These are phyloP conservation scores for Globisporangium mamillatum DNA, from an alignment of 352 stramenopile species.

Conservation along the genomic window DNA sequence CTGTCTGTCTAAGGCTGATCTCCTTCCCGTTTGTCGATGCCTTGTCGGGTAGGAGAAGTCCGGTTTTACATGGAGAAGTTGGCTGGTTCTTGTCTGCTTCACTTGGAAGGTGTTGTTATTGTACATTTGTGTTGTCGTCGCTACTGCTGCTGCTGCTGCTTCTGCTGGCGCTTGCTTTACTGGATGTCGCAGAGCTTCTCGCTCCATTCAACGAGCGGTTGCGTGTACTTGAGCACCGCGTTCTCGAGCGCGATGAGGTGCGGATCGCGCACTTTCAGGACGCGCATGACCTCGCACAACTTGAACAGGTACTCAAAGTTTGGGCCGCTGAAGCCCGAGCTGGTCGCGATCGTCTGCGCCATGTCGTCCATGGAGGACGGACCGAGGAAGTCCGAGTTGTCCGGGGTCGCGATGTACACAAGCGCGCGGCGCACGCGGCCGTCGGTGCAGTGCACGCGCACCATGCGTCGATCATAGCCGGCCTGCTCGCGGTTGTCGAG, in stretches of 20 bases:
- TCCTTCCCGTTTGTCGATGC: background rate
- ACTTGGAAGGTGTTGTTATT: background rate
- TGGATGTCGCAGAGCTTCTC: slow-evolving; percentile 10
- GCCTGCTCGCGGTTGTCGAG: slow-evolving; percentile 81
- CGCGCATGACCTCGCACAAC: slow-evolving; percentile 79
- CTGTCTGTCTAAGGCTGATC: slow-evolving; percentile 1
- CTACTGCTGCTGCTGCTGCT: background rate
- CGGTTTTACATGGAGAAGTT: slow-evolving; percentile 6
- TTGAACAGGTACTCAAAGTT: slow-evolving; percentile 88
- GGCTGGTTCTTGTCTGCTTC: background rate
- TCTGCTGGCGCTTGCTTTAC: background rate
- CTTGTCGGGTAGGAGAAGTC: background rate
- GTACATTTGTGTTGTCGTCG: background rate
- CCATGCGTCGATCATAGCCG: slow-evolving; percentile 77
- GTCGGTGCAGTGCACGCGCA: slow-evolving; percentile 79
- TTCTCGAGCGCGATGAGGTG: slow-evolving; percentile 75
- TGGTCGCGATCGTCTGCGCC: slow-evolving; percentile 74
- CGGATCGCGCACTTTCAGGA: slow-evolving; percentile 68
- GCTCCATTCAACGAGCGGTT: slow-evolving; percentile 5
- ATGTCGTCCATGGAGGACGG: slow-evolving; percentile 69
- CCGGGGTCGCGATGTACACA: slow-evolving; percentile 83
- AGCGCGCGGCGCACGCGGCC: slow-evolving; percentile 61
- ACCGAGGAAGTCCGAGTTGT: slow-evolving; percentile 83
- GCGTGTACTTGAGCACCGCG: slow-evolving; percentile 51
- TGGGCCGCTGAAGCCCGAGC: slow-evolving; percentile 66